Conservation (phyloP, 148 eudicot species). For the Camellia granthamiana region DNA sequence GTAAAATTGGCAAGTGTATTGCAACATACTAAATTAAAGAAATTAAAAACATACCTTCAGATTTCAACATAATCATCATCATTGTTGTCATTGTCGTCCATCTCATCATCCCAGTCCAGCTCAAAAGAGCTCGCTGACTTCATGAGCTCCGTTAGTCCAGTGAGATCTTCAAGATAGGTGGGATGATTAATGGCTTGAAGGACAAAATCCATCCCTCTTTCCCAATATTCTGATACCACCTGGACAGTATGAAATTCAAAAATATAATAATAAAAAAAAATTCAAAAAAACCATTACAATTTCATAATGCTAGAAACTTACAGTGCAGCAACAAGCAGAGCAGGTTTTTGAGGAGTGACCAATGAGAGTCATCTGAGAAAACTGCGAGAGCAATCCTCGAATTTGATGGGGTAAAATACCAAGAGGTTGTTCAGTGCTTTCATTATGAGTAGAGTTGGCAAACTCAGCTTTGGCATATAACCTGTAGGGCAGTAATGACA, state of each 20-base stretch:
- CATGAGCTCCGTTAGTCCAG: conserved; percentile 85
- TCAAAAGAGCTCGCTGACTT: conserved; percentile 58
- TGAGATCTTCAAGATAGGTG: conserved; percentile 85
- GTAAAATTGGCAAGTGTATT: too few relatives aligned
- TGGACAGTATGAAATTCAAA: conserved; percentile 22
- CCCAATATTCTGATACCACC: conserved; percentile 76
- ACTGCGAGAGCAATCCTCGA: conserved; percentile 84
- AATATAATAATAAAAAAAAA: neutral
- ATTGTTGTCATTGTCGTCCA: conserved; percentile 30
- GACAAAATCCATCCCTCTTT: conserved; percentile 66
- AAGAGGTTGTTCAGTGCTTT: conserved; percentile 64
- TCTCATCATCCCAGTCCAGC: conserved; percentile 75
- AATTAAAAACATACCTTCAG: conserved; percentile 14
- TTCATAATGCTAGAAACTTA: conserved; percentile 35
- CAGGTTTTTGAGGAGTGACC: conserved; percentile 88
- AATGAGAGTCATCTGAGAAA: conserved; percentile 89
- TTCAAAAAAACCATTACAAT: neutral
- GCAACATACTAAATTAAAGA: too few relatives aligned
- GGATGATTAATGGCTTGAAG: conserved; percentile 93
- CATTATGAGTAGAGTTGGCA: conserved; percentile 46
- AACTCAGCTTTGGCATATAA: conserved; percentile 76
- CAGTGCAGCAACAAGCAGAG: conserved; percentile 80
- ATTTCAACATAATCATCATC: conserved; percentile 59
- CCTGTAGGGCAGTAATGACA: conserved; percentile 35
- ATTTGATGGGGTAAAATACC: conserved; percentile 94